These are phyloP conservation scores for Trichophyton schoenleinii DNA, from an alignment of 2,329 filamentous ascomycete species.

Conservation along the genomic window DNA sequence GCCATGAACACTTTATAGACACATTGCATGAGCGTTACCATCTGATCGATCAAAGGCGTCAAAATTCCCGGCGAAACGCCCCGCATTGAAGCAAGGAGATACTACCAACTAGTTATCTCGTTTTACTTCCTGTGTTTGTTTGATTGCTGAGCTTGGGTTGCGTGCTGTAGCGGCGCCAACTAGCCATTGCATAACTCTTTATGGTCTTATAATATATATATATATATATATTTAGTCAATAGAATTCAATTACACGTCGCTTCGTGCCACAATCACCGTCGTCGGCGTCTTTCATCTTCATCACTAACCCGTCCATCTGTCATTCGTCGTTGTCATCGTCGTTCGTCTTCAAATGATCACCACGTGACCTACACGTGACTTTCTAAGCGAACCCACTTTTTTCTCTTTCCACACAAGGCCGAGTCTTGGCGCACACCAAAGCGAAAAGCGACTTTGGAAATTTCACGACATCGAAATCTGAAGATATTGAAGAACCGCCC, in stretches of 20 bases:
- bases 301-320: too few relatives aligned
- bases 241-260: not conserved
- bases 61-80: too few relatives aligned
- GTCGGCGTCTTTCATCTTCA: not conserved
- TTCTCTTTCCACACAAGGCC: conserved; percentile 15
- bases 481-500: conserved; percentile 3
- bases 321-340: too few relatives aligned
- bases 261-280: not conserved
- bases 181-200: not conserved
- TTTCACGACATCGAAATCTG: conserved; percentile 7
- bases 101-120: not conserved
- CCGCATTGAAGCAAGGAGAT: not conserved
- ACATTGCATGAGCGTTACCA: conserved; percentile 68
- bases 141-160: not conserved
- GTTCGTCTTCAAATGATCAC: not conserved
- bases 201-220: not conserved
- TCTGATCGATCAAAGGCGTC: conserved; percentile 30
- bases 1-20: conserved; percentile 80
- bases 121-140: not conserved
- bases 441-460: conserved; percentile 7
- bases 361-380: conserved; percentile 21
- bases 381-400: conserved; percentile 27
- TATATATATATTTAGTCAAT: not conserved
- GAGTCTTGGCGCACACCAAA: conserved; percentile 14
- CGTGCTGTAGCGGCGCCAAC: not conserved